Evolutionary conservation across 129 eudicot species (phyloP).

Genomic region (Lactuca saligna): DNA sequence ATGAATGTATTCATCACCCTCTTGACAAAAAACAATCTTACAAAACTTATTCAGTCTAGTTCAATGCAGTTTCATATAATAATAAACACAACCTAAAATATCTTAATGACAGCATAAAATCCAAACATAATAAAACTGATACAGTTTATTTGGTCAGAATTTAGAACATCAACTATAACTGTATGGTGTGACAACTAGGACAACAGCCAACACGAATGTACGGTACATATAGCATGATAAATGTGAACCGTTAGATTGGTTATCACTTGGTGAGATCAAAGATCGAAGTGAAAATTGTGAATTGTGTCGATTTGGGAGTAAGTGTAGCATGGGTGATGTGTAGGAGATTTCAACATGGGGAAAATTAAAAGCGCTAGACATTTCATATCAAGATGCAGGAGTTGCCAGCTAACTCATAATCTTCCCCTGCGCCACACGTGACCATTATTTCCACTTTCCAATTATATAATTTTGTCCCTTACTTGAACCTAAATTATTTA

Average conservation of each 20-base stretch:
- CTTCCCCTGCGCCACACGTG: slow-evolving; percentile 28
- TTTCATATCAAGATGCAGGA: slow-evolving; percentile 17
- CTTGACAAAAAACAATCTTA: too few relatives aligned
- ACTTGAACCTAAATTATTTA: background rate
- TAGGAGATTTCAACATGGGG: slow-evolving; percentile 28
- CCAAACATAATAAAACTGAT: slow-evolving; percentile 7
- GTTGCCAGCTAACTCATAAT: slow-evolving; percentile 25
- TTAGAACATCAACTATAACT: background rate
- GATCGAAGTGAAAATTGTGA: slow-evolving; percentile 19
- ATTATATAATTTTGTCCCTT: slow-evolving; percentile 5
- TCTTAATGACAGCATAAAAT: background rate
- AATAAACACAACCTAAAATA: background rate
- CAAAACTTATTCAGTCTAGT: too few relatives aligned
- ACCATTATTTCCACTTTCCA: slow-evolving; percentile 20
- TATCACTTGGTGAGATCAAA: slow-evolving; percentile 6
- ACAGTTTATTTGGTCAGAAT: background rate
- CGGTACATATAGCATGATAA: slow-evolving; percentile 1
- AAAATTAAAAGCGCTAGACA: slow-evolving; percentile 22
- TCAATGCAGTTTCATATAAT: too few relatives aligned
- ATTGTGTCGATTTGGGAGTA: slow-evolving; percentile 13
- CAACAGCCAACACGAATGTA: slow-evolving; percentile 17
- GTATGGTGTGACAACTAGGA: slow-evolving; percentile 39
- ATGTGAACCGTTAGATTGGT: slow-evolving; percentile 29
- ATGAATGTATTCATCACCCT: too few relatives aligned
- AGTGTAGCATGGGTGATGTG: slow-evolving; percentile 20